Evolutionary conservation across 371 early-diverging fungal species (phyloP).

Genomic region (Lichtheimia ornata): DNA sequence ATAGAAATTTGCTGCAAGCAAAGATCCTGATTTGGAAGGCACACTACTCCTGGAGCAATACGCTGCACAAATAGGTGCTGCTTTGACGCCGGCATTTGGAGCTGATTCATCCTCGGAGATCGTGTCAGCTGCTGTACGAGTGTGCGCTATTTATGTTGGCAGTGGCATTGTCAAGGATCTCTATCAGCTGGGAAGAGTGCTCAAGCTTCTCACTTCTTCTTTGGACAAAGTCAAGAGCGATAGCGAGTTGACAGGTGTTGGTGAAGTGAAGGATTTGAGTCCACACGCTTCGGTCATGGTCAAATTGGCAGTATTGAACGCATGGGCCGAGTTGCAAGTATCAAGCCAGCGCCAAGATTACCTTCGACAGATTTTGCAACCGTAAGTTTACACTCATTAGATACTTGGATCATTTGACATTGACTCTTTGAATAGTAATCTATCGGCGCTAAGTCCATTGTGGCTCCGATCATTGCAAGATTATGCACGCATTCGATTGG

Average conservation of each 20-base stretch:
- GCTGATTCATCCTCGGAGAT: constrained; percentile 79
- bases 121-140: constrained; percentile 78
- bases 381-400: constrained; percentile 30
- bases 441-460: constrained; percentile 55
- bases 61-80: constrained; percentile 88
- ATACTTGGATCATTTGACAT: not conserved
- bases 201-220: constrained; percentile 70
- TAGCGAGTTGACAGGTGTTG: constrained; percentile 54
- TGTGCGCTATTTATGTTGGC: constrained; percentile 83
- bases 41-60: constrained; percentile 85
- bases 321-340: constrained; percentile 83
- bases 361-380: constrained; percentile 64
- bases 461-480: constrained; percentile 62
- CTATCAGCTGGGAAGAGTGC: constrained; percentile 70
- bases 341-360: constrained; percentile 62
- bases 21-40: constrained; percentile 84
- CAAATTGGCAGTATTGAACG: constrained; percentile 73
- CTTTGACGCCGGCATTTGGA: constrained; percentile 85
- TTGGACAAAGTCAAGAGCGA: constrained; percentile 74
- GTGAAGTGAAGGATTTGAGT: constrained; percentile 60
- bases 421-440: constrained; percentile 28
- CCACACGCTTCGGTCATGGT: constrained; percentile 82
- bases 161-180: constrained; percentile 84
- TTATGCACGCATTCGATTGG: constrained; percentile 60
- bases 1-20: constrained; percentile 61